phyloP scores from a whole-genome alignment of 176 grass and related monocot species.

The Aegilops sharonensis region DNA sequence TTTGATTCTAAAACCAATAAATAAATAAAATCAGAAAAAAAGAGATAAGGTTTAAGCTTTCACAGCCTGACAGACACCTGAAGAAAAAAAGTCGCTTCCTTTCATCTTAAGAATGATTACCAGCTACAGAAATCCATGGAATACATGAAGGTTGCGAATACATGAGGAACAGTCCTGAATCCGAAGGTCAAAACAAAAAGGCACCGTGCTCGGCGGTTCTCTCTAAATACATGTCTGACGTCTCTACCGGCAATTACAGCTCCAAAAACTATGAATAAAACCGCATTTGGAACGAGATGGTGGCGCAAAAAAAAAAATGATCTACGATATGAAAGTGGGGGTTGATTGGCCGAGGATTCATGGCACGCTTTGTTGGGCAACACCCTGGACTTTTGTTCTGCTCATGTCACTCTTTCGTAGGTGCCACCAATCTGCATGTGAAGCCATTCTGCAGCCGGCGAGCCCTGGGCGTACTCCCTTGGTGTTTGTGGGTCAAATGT shows the following conservation, averaged over 20 bases:
- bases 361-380: slow-evolving; percentile 19
- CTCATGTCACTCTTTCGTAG: slow-evolving; percentile 85
- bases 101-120: slow-evolving; percentile 5
- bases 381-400: neutral
- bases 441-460: slow-evolving; percentile 68
- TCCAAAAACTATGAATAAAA: slow-evolving; percentile 50
- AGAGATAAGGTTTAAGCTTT: too few relatives aligned
- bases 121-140: slow-evolving; percentile 27
- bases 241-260: slow-evolving; percentile 48
- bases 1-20: too few relatives aligned
- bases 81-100: neutral
- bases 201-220: neutral
- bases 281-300: slow-evolving; percentile 41
- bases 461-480: slow-evolving; percentile 63
- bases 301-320: slow-evolving; percentile 35
- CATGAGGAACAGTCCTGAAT: neutral
- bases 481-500: slow-evolving; percentile 63
- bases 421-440: slow-evolving; percentile 86
- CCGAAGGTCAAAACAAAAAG: neutral
- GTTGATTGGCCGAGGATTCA: slow-evolving; percentile 16
- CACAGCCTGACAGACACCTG: neutral
- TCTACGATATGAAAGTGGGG: slow-evolving; percentile 32
- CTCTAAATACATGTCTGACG: slow-evolving; percentile 37
- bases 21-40: too few relatives aligned
- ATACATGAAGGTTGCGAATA: neutral